Conservation (phyloP, 805 yeast species). For the Wilhelminamyces savonicus region DNA sequence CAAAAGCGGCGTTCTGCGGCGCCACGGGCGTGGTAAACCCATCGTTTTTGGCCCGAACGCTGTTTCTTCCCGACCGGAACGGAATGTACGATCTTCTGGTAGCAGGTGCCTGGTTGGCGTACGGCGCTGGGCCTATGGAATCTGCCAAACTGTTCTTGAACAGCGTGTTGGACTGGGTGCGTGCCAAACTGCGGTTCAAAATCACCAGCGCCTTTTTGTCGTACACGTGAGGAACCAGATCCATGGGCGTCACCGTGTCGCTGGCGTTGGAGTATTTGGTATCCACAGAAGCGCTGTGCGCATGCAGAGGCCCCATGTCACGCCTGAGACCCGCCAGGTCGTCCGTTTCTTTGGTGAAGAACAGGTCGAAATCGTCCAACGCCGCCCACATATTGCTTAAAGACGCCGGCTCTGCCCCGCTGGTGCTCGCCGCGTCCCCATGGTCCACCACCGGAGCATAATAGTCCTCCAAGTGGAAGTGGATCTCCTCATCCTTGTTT, state of each 20-base stretch:
- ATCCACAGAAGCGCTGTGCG: constrained; percentile 53
- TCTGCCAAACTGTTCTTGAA: constrained; percentile 74
- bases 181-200: constrained; percentile 62
- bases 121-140: constrained; percentile 30
- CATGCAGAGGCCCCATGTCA: constrained; percentile 28
- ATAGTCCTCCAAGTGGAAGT: constrained; percentile 59
- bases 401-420: constrained; percentile 58
- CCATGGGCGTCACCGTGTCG: constrained; percentile 45
- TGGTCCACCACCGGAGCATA: constrained; percentile 30
- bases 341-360: constrained; percentile 62
- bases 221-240: constrained; percentile 70
- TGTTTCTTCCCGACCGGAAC: constrained; percentile 31
- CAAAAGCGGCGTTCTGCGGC: constrained; percentile 15
- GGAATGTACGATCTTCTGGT: constrained; percentile 36
- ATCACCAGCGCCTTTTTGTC: constrained; percentile 77
- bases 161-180: constrained; percentile 70
- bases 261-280: constrained; percentile 42
- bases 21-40: constrained; percentile 17
- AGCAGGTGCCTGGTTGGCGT: constrained; percentile 4
- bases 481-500: constrained; percentile 32
- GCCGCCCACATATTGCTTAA: constrained; percentile 91
- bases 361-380: constrained; percentile 80
- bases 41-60: constrained; percentile 15
- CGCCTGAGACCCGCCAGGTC: no score
- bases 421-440: constrained; percentile 44